Evolutionary conservation across 768 basidiomycete species (phyloP), one percentile per base, ranked within the genome.

Genomic region (Boletus pseudopeckii): DNA sequence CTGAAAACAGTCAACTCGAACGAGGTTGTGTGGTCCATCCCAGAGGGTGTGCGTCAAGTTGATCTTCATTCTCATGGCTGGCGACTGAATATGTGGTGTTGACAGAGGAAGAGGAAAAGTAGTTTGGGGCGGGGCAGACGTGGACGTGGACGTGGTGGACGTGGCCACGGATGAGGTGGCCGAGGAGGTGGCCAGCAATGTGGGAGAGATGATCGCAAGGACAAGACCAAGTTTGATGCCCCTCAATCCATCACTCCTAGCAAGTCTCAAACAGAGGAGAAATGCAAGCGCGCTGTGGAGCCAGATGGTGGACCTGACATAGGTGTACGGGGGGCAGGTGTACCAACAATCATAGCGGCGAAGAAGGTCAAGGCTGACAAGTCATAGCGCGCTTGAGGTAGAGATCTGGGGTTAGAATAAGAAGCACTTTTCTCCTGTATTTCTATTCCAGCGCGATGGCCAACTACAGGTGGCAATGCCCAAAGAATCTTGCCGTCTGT

Each of bases 291-390:
- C 37, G 83, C 78, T 1, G 75, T 88, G 0, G 89, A 90, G 64
- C 88, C 88, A 2, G 89, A 90, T 62, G 89, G 88, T 59, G 89
- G 85, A 0, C 81, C 84, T 3, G 81, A 85, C 60, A 75, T 78
- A 26, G 88, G 88, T 10, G 68, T 83, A 11, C 79, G 88, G 22
- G 88, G 88, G 1, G 76, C 73, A 8, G 75, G 72, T 32, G 84
- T 83, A 4, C 89, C 89, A 11, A 48, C 64, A 13, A 69, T 80
- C 39, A 64, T 68, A 36, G 54, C 61, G 1, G 43, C 56, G 37
- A 80, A 80, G 54, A 80, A 77, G 64, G 60, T 60, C 30, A 80
- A 77, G 61, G 69, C 67, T 3, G 77, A 76, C 41, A 75, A 64
- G 26, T 63, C 63, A 7, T 66, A 58, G 54, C 32, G 54, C 32